phyloP scores from a whole-genome alignment of 352 stramenopile genomes.

The Phytopythium oedochilum region DNA sequence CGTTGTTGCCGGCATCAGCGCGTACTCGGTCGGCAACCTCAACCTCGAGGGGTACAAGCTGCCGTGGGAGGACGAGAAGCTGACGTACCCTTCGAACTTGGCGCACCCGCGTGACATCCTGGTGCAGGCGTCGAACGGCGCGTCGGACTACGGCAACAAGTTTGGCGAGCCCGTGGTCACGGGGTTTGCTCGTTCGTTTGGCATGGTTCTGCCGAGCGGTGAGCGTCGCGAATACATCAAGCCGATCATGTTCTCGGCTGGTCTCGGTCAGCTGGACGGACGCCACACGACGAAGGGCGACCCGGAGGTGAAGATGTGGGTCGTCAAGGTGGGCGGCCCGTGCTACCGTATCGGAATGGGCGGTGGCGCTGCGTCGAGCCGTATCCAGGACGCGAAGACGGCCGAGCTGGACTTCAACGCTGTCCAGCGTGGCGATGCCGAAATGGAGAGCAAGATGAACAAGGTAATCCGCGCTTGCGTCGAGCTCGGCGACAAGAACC shows the following conservation, averaged over 20 bases:
- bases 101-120: conserved; percentile 93
- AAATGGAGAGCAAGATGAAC: conserved; percentile 99
- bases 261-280: conserved; percentile 94
- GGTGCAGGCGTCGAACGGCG: conserved; percentile 96
- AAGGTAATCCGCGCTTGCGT: conserved; percentile 98
- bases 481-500: conserved; percentile 96
- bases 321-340: conserved; percentile 98
- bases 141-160: conserved; percentile 99
- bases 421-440: conserved; percentile 98
- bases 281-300: conserved; percentile 93
- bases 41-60: conserved; percentile 95
- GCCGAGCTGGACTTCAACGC: conserved; percentile 98
- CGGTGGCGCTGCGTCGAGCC: conserved; percentile 94
- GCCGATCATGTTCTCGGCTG: conserved; percentile 99
- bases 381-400: conserved; percentile 92
- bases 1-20: conserved; percentile 90
- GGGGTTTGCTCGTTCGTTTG: conserved; percentile 97
- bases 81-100: conserved; percentile 90
- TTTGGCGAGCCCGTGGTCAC: conserved; percentile 99
- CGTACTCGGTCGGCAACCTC: conserved; percentile 93
- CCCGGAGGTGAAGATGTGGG: conserved; percentile 94
- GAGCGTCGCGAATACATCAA: conserved; percentile 99
- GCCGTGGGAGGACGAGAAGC: conserved; percentile 94
- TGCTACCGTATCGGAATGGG: conserved; percentile 99
- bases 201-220: conserved; percentile 92